Conservation (phyloP, 2,329 filamentous ascomycete species). For the Plectosphaerella sp. region DNA sequence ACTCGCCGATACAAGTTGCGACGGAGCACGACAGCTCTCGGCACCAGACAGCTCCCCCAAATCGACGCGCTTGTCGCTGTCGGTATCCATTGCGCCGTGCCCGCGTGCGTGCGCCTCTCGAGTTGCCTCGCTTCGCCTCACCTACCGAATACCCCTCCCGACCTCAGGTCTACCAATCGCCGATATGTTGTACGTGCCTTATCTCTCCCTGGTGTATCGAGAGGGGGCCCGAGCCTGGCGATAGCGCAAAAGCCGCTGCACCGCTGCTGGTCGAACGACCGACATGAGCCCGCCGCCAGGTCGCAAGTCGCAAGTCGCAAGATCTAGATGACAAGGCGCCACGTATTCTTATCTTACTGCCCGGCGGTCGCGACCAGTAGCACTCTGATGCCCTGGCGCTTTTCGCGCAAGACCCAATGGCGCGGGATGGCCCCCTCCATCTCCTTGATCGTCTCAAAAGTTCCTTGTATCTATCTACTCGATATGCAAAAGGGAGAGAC, state of each 20-base stretch:
- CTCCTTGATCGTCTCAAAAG: not conserved
- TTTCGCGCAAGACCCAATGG: too few relatives aligned
- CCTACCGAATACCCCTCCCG: not conserved
- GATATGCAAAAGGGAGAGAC: not conserved
- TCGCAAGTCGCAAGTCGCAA: too few relatives aligned
- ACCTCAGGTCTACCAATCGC: not conserved
- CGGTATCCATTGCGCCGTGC: not conserved
- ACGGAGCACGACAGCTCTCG: not conserved
- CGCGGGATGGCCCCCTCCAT: not conserved
- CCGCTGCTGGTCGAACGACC: too few relatives aligned
- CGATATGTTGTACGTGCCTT: constrained; percentile 10
- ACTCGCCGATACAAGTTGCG: not conserved
- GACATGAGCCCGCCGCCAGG: too few relatives aligned
- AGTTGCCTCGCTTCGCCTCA: not conserved
- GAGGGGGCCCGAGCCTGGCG: too few relatives aligned
- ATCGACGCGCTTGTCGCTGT: not conserved
- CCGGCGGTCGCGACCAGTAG: too few relatives aligned
- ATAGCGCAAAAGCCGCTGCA: too few relatives aligned
- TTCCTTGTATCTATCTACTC: not conserved
- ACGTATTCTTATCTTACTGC: too few relatives aligned
- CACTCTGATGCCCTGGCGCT: too few relatives aligned
- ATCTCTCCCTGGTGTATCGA: not conserved
- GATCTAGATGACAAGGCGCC: too few relatives aligned
- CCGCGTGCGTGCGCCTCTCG: not conserved
- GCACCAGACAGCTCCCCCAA: not conserved